A percentile compares a stretch with the other conserved stretches of the same genome.
Evolutionary conservation across 2,329 filamentous ascomycete genomes (phyloP).

Genomic region (Sordariomycetes sp.): DNA sequence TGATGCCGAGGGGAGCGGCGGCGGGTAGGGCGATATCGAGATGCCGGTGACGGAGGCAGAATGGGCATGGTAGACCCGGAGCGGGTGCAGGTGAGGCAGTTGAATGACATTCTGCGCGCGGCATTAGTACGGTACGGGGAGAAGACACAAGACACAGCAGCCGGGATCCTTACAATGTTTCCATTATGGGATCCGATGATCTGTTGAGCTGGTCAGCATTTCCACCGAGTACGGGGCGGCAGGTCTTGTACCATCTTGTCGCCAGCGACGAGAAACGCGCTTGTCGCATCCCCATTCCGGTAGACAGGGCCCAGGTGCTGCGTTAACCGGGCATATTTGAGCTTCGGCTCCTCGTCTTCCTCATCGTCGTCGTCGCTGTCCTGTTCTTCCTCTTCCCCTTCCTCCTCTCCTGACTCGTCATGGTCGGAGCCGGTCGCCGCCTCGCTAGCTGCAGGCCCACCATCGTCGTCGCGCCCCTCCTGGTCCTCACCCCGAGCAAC

Average conservation of each 20-base stretch:
- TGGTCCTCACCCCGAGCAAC: constrained; percentile 5
- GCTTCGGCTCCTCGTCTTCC: constrained; percentile 83
- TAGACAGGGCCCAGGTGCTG: constrained; percentile 72
- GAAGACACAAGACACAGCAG: background rate
- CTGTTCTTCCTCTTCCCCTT: constrained; percentile 32
- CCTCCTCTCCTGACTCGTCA: constrained; percentile 11
- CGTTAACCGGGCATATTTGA: constrained; percentile 88
- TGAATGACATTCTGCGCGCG: constrained; percentile 65
- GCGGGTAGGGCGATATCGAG: constrained; percentile 79
- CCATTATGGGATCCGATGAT: constrained; percentile 93
- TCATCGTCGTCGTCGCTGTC: constrained; percentile 67
- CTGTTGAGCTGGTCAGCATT: constrained; percentile 27
- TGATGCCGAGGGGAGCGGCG: constrained; percentile 26
- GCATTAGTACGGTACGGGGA: constrained; percentile 14
- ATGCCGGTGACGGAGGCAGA: constrained; percentile 82
- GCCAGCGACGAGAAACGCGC: constrained; percentile 77
- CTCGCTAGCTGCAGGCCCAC: constrained; percentile 7
- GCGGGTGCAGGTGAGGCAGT: constrained; percentile 66
- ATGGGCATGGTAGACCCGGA: constrained; percentile 87
- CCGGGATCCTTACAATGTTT: constrained; percentile 62
- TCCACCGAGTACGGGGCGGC: constrained; percentile 13
- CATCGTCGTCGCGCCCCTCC: constrained; percentile 11
- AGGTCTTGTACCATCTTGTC: constrained; percentile 76
- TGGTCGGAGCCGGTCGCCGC: constrained; percentile 9
- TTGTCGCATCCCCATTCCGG: constrained; percentile 90